Base-by-base conservation (phyloP, 768 basidiomycete species). In the Trametes gibbosa region DNA sequence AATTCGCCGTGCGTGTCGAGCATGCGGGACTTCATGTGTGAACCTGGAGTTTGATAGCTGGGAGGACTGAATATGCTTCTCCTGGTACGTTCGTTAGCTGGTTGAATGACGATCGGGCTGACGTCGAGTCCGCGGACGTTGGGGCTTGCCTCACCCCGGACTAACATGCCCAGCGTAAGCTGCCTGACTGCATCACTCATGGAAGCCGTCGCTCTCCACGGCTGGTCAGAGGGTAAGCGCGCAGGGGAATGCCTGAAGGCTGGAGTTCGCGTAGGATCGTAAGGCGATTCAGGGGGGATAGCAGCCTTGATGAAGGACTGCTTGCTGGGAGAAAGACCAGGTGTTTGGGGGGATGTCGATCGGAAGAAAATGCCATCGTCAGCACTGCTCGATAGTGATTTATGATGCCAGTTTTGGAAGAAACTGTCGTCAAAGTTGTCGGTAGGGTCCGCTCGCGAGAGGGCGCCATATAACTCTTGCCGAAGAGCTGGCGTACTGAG, bases 231-330 rank as follows among this genome's bases (percentile, higher is more conserved):
- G 6, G 88, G 87, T 23, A 86, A 81, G 10, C 83, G 86, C 0
- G 85, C 81, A 17, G 88, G 86, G 10, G 87, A 89, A 70, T 91
- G 89, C 39, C 87, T 83, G 70, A 91, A 91, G 4, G 88, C 81
- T 0, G 90, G 90, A 0, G 90, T 90, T 34, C 81, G 75, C 14
- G 83, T 77, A 35, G 90, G 90, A 67, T 92, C 81, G 58, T 91
- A 92, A 2, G 90, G 90, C 5, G 90, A 90, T 65, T 84, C 77
- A 8, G 86, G 84, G 47, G 85, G 74, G 2, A 58, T 47, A 35
- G 54, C 50, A 3, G 54, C 8, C 17, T 47, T 35, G 46, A 56
- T 53, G 8, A 61, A 66, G n/a, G 64, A 54, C 9, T 58, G 61
- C 5, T 74, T 62, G 24, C 59, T 66, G 25, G 59, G 63, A 35